Base-by-base conservation (phyloP, 208 protist species). In the Acanthamoeba healyi region DNA sequence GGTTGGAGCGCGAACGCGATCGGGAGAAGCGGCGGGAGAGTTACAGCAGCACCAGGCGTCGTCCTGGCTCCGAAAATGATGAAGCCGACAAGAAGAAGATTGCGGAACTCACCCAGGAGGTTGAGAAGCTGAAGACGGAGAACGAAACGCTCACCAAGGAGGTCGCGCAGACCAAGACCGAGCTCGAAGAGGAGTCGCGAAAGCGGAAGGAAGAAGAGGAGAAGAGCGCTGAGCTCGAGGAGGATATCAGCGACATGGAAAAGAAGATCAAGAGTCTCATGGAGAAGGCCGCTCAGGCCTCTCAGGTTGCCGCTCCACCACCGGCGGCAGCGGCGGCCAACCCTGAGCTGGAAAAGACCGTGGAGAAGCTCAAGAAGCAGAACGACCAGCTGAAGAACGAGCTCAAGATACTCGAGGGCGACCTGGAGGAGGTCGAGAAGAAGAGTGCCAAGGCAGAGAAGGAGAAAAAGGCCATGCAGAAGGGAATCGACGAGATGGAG, bases 191-290 rank as follows among this genome's bases (percentile, higher is more conserved):
- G 40, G 70, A 81, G 40, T 46, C 29, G 40, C 70, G 29, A 3
- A 81, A 81, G 70, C 70, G 70, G 0, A 81, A 81, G 70, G 70
- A 81, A 38, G 70, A 81, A 38, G 70, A 81, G 40, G 70, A 81
- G 36, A 81, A 81, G 70, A 81, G 40, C 70, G 70, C 70, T 17
- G 70, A 81, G 70, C 70, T 81, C 70, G 70, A 81, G 40, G 70
- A 81, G 70, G 70, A 81, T 12, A 46, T 81, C 38, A 15, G 12
- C 40, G 70, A 81, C 40, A 81, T 81, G 70, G 70, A 81, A 26
- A 81, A 81, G 70, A 81, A 81, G 70, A 81, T 81, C 70, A 81
- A 81, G 70, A 81, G 70, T 26, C 70, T 81, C 40, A 81, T 81
- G 70, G 70, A 81, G 36, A 81, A 81, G 40, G 70, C n/a, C 38